Percentiles rank a stretch among this genome's conserved stretches.
phyloP scores from a whole-genome alignment of 2,329 filamentous ascomycete genomes.

The Fusarium sp. region DNA sequence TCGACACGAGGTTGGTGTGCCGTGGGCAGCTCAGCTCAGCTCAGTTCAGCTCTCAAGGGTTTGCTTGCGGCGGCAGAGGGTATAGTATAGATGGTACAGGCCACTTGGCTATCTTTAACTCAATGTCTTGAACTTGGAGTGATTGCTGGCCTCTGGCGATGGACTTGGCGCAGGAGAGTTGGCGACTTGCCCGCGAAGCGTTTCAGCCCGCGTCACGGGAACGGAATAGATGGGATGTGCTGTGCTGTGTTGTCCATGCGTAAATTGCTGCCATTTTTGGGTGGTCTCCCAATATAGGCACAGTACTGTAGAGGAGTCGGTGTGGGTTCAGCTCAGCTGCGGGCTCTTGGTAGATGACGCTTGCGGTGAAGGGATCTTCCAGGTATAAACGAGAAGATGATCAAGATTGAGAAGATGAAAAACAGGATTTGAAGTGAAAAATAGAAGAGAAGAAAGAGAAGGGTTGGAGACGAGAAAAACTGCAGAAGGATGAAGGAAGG shows the following conservation, averaged over 20 bases:
- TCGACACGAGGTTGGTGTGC: constrained; percentile 13
- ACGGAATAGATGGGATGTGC: neutral
- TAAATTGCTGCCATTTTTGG: neutral
- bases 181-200: neutral
- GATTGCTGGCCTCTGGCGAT: constrained; percentile 6
- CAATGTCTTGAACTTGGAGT: constrained; percentile 9
- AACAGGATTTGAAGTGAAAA: neutral
- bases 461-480: neutral
- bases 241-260: constrained; percentile 18
- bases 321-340: neutral
- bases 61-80: neutral
- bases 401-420: neutral
- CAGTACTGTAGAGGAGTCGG: neutral
- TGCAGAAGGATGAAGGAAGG: neutral
- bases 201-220: constrained; percentile 28
- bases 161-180: neutral
- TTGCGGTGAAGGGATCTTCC: neutral
- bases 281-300: constrained; percentile 16
- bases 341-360: neutral
- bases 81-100: constrained; percentile 12
- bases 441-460: neutral
- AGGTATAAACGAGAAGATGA: neutral
- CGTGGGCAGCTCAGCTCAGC: neutral
- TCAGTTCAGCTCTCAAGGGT: neutral
- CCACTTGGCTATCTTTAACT: constrained; percentile 26